Evolutionary conservation across 2,329 filamentous ascomycete species (phyloP).

Genomic region (Microsporum audouinii): DNA sequence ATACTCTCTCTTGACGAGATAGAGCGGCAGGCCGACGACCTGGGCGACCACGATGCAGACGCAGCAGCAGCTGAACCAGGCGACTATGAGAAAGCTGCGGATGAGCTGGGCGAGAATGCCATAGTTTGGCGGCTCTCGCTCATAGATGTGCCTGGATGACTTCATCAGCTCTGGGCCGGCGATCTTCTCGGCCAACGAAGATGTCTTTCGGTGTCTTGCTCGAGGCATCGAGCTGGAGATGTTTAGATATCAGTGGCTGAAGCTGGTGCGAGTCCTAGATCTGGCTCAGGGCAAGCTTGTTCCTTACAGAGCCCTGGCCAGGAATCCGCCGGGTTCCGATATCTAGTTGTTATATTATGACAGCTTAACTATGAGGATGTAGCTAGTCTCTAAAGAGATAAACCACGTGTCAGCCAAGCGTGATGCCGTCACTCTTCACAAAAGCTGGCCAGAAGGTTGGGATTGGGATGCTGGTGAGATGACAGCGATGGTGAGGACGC

Average conservation of each 20-base stretch:
- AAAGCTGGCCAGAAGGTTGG: not conserved
- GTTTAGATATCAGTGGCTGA: not conserved
- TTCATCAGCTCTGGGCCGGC: not conserved
- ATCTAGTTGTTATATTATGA: not conserved
- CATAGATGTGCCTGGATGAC: slow-evolving; percentile 11
- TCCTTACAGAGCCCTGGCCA: not conserved
- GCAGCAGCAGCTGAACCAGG: slow-evolving; percentile 36
- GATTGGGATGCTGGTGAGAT: too few species aligned
- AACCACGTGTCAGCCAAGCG: not conserved
- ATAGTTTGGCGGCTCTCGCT: slow-evolving; percentile 33
- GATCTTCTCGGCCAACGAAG: not conserved
- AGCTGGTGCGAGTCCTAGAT: not conserved
- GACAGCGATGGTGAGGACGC: not conserved
- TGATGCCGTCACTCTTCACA: not conserved
- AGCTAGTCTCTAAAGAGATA: not conserved
- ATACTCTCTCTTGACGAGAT: slow-evolving; percentile 49
- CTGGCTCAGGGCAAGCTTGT: not conserved
- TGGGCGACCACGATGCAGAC: slow-evolving; percentile 43
- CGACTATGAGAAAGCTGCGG: slow-evolving; percentile 34
- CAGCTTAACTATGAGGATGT: not conserved
- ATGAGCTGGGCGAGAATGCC: slow-evolving; percentile 35
- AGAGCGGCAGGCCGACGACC: slow-evolving; percentile 49
- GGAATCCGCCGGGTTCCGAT: not conserved
- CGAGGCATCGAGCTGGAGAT: not conserved
- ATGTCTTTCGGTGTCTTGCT: not conserved